phyloP scores from a whole-genome alignment of 225 moss, liverwort and hornwort species.

The Anthoceros angustus region DNA sequence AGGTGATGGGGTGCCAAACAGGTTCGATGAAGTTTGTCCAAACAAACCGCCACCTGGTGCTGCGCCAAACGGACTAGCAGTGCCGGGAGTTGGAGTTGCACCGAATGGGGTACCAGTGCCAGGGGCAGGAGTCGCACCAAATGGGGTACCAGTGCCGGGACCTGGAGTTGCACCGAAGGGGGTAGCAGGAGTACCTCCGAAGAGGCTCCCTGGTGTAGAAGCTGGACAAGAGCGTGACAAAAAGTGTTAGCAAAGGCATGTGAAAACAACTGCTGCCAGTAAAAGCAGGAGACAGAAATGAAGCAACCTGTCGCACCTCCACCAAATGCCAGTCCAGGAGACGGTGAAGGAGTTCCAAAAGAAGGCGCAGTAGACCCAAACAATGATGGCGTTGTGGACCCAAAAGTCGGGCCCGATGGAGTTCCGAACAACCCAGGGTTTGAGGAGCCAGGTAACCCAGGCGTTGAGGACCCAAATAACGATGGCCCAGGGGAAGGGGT shows the following conservation, averaged over 20 bases:
- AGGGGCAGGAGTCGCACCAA: background rate
- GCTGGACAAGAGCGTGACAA: background rate
- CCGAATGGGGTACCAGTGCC: background rate
- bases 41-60: background rate
- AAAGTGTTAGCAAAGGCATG: too few species aligned
- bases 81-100: background rate
- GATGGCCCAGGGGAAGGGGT: slow-evolving; percentile 23
- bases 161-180: background rate
- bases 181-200: background rate
- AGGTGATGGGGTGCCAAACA: slow-evolving; percentile 37
- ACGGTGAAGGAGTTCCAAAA: background rate
- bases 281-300: too few species aligned
- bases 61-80: background rate
- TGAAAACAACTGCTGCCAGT: too few species aligned
- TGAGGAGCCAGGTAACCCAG: slow-evolving; percentile 56
- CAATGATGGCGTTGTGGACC: slow-evolving; percentile 14
- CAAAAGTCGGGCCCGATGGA: slow-evolving; percentile 3
- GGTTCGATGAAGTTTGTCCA: slow-evolving; percentile 14
- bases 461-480: slow-evolving; percentile 25
- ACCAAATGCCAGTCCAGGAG: background rate
- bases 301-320: background rate
- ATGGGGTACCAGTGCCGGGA: background rate
- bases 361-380: slow-evolving; percentile 28
- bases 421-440: slow-evolving; percentile 16
- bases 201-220: background rate